Evolutionary conservation across 2,329 filamentous ascomycete species (phyloP), one percentile per base, ranked within the genome.

Genomic region (Coniochaeta sp.): DNA sequence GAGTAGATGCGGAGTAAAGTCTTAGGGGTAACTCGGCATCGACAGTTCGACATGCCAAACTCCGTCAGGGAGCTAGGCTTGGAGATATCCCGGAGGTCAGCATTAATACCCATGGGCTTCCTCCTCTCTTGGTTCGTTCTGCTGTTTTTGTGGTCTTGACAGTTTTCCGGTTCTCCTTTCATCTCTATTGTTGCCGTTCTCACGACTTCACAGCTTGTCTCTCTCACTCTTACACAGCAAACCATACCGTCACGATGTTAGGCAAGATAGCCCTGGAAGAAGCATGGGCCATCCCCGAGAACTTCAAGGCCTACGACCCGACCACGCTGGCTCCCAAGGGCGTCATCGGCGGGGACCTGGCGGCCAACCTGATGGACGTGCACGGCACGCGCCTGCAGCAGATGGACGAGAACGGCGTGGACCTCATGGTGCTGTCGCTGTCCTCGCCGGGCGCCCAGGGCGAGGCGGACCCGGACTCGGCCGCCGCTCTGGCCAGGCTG

Each of bases 331-430:
- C 64, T 28, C 63, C 64, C 52, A 63, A 64, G 61, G 64, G 64
- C 47, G 59, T 64, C 31, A 64, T 66, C 52, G 61, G 64, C 47
- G 62, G 63, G 1, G 66, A 67, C 40, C 64, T 67, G 19, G 58
- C 63, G 22, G 61, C 65, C 47, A 66, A 65, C 60, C 61, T 67
- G 11, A 63, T 65, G 22, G 65, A 66, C 57, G 61, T 66, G 28
- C 63, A 66, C 58, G 66, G 62, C 47, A 62, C 62, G 7, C 65
- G 65, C 11, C 62, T 66, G 16, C 24, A 54, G 40, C 66, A 66
- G 50, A 67, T 67, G 65, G 64, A 66, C 59, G 62, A 62, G 43
- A 67, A 64, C 61, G 64, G 64, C 24, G 62, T 66, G 36, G 66
- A 66, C 54, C 50, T 64, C 58, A 66, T 65, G 65, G 62, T 64